Percentiles rank a stretch among this genome's conserved stretches.
These are phyloP conservation scores for Turnera subulata DNA, from an alignment of 345 rosid species.

Conservation along the genomic window DNA sequence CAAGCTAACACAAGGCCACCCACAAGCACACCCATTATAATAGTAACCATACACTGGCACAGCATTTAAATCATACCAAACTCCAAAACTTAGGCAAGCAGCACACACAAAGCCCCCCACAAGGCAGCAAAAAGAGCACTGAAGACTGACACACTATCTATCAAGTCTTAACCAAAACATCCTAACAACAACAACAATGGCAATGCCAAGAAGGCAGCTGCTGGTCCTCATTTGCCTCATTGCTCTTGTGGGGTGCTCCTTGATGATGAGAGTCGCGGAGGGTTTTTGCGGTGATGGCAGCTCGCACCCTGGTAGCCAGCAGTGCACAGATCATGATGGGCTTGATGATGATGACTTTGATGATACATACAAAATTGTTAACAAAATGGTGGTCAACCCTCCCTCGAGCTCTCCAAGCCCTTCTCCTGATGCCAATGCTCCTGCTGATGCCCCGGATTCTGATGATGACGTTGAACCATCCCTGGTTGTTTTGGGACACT, in stretches of 20 bases:
- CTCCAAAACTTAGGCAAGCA: neutral
- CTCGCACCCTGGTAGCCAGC: slow-evolving; percentile 3
- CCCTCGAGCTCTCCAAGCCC: neutral
- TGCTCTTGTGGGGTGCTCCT: no score
- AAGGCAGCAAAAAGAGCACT: no score
- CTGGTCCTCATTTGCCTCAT: no score
- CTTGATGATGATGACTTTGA: slow-evolving; percentile 23
- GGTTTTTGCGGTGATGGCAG: neutral
- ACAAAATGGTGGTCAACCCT: slow-evolving; percentile 5
- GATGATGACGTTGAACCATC: neutral
- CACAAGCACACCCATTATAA: neutral
- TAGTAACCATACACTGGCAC: neutral
- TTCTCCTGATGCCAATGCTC: neutral
- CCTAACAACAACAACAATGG: slow-evolving; percentile 13
- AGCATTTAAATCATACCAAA: neutral
- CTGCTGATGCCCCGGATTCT: neutral
- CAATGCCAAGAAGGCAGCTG: slow-evolving; percentile 19
- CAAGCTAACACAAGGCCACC: neutral
- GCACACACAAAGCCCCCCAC: no score
- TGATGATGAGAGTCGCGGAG: no score
- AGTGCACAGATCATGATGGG: slow-evolving; percentile 11
- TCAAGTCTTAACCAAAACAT: no score
- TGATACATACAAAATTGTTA: slow-evolving; percentile 31
- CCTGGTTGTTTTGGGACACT: neutral
- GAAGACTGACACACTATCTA: no score